Conservation (phyloP, 371 early-diverging fungal genomes). For the Lichtheimia ramosa region DNA sequence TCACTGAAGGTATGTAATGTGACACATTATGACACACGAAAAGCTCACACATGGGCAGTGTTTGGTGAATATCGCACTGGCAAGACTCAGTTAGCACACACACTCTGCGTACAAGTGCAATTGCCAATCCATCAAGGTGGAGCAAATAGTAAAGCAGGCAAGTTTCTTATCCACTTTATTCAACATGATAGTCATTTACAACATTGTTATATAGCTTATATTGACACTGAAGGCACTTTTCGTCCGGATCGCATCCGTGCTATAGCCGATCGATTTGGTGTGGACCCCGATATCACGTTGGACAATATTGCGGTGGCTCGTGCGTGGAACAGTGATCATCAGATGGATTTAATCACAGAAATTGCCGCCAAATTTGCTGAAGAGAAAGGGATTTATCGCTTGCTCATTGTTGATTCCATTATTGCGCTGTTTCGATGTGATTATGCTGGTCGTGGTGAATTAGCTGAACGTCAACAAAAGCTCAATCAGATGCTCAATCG, state of each 20-base stretch:
- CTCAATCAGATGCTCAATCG: slow-evolving; percentile 78
- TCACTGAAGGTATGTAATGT: slow-evolving; percentile 65
- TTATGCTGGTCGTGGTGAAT: slow-evolving; percentile 83
- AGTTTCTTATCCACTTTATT: not conserved
- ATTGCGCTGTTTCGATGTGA: slow-evolving; percentile 81
- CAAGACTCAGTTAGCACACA: slow-evolving; percentile 81
- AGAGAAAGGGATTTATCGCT: slow-evolving; percentile 63
- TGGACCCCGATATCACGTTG: slow-evolving; percentile 64
- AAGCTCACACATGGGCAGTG: slow-evolving; percentile 7
- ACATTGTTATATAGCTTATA: slow-evolving; percentile 55
- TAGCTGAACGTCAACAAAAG: slow-evolving; percentile 91
- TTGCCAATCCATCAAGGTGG: slow-evolving; percentile 65
- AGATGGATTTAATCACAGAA: slow-evolving; percentile 74
- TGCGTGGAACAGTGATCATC: slow-evolving; percentile 85
- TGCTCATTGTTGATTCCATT: slow-evolving; percentile 77
- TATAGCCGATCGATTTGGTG: slow-evolving; percentile 77
- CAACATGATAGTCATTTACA: not conserved
- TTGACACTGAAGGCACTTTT: slow-evolving; percentile 86
- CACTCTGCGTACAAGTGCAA: slow-evolving; percentile 78
- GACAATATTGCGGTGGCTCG: slow-evolving; percentile 76
- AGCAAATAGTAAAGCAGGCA: slow-evolving; percentile 66
- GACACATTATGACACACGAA: not conserved
- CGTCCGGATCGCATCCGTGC: slow-evolving; percentile 76
- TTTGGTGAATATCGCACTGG: slow-evolving; percentile 86
- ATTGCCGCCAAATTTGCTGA: slow-evolving; percentile 76